These are phyloP conservation scores for Skeletonema menzelii DNA, from an alignment of 108 stramenopile genomes.

Conservation along the genomic window DNA sequence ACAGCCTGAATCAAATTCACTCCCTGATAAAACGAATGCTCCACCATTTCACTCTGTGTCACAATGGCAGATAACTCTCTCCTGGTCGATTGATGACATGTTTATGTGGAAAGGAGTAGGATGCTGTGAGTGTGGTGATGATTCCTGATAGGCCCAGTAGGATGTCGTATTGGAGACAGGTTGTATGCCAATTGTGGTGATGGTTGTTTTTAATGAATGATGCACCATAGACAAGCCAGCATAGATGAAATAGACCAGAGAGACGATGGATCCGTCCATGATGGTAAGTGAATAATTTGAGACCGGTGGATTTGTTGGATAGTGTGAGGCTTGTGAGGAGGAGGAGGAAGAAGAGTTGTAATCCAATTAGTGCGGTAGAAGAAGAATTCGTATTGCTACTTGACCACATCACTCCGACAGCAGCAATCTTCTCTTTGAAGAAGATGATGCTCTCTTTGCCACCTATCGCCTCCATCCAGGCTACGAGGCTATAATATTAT, in stretches of 20 bases:
- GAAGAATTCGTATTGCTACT: too few relatives aligned
- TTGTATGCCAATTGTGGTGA: slow-evolving; percentile 4
- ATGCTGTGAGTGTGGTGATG: slow-evolving; percentile 63
- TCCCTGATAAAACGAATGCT: slow-evolving; percentile 84
- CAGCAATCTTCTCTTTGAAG: too few relatives aligned
- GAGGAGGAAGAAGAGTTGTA: slow-evolving; percentile 11
- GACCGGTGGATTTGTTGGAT: background rate
- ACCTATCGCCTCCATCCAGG: too few relatives aligned
- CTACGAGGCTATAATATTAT: too few relatives aligned
- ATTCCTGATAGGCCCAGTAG: slow-evolving; percentile 64
- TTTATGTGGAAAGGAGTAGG: slow-evolving; percentile 72
- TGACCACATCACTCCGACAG: too few relatives aligned
- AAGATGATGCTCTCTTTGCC: too few relatives aligned
- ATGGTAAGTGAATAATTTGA: slow-evolving; percentile 27
- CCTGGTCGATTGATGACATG: slow-evolving; percentile 50
- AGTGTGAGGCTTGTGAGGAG: slow-evolving; percentile 2
- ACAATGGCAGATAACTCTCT: slow-evolving; percentile 81
- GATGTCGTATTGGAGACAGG: slow-evolving; percentile 58
- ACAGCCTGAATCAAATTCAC: slow-evolving; percentile 75
- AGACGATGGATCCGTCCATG: slow-evolving; percentile 50
- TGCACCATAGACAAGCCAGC: slow-evolving; percentile 48
- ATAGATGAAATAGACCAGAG: slow-evolving; percentile 30
- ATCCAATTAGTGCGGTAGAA: slow-evolving; percentile 1
- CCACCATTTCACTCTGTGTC: slow-evolving; percentile 87
- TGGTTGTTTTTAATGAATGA: slow-evolving; percentile 17